Percentiles rank a stretch among this genome's conserved stretches.
These are phyloP conservation scores for Corylus avellana DNA, from an alignment of 306 rosid genomes.

Conservation along the genomic window DNA sequence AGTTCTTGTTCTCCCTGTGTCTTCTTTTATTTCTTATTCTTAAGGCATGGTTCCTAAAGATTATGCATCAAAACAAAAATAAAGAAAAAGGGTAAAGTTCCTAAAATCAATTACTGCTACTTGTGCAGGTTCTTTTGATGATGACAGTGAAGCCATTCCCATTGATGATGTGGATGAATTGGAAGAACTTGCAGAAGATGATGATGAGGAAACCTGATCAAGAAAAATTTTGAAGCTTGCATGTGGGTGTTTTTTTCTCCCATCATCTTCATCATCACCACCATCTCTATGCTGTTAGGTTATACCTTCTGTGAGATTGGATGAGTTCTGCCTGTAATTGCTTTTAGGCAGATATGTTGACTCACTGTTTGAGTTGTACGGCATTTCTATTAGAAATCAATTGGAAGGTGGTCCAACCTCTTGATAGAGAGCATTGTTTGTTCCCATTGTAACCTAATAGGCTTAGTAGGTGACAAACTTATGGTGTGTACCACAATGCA, in stretches of 20 bases:
- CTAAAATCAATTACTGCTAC: conserved; percentile 6
- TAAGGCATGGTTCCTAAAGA: not conserved
- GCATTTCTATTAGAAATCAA: not conserved
- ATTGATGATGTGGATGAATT: conserved; percentile 73
- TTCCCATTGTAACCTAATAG: no score
- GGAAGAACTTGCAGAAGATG: conserved; percentile 40
- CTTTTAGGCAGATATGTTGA: not conserved
- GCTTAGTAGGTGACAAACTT: not conserved
- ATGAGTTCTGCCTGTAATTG: not conserved
- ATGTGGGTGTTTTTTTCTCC: not conserved
- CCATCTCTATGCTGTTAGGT: not conserved
- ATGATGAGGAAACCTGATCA: conserved; percentile 35
- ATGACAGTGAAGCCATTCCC: conserved; percentile 68
- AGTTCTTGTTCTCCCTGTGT: no score
- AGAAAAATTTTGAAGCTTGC: conserved; percentile 27
- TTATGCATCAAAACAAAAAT: not conserved
- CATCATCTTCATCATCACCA: not conserved
- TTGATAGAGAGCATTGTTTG: not conserved
- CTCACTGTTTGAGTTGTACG: not conserved
- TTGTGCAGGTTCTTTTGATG: conserved; percentile 39
- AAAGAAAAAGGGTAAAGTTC: not conserved
- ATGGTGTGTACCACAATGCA: not conserved
- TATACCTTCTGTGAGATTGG: not conserved
- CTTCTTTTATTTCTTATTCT: no score
- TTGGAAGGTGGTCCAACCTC: not conserved